Conservation (phyloP, 2,329 filamentous ascomycete genomes). For the Trichophyton rubrum region DNA sequence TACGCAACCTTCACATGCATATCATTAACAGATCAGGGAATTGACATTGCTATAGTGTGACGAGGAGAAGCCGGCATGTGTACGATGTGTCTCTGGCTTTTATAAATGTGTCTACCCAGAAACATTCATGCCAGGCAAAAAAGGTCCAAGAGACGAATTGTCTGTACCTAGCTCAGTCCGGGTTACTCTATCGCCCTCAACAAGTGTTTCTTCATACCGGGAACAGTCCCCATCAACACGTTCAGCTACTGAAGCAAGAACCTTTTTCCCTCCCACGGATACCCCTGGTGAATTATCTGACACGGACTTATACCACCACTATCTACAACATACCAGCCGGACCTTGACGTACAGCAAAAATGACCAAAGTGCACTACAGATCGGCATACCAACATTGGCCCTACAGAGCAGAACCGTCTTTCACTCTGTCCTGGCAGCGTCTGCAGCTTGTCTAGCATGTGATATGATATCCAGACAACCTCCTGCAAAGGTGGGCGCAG, state of each 20-base stretch:
- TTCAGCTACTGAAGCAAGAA: not conserved
- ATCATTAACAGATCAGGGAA: not conserved
- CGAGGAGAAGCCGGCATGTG: conserved; percentile 6
- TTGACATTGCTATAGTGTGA: conserved; percentile 3
- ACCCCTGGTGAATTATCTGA: not conserved
- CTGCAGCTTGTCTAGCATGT: conserved; percentile 12
- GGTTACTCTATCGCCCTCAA: not conserved
- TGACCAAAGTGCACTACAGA: conserved; percentile 5
- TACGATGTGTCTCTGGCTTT: not conserved
- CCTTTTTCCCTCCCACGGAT: not conserved
- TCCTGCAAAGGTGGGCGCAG: not conserved
- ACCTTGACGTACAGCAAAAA: not conserved
- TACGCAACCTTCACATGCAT: not conserved
- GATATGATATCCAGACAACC: conserved; percentile 12
- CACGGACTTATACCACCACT: conserved; percentile 5
- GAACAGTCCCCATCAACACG: conserved; percentile 1
- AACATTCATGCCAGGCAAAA: not conserved
- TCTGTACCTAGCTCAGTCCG: conserved; percentile 1
- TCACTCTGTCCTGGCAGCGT: conserved; percentile 7
- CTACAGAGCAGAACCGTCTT: conserved; percentile 6
- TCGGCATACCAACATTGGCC: conserved; percentile 5
- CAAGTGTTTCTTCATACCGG: not conserved
- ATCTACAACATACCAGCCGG: conserved; percentile 5
- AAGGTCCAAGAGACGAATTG: not conserved
- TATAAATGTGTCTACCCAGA: conserved; percentile 6